Percentiles rank a stretch among this genome's conserved stretches.
Evolutionary conservation across 495 filamentous ascomycete species (phyloP).

Genomic region (Xylaria venustula): DNA sequence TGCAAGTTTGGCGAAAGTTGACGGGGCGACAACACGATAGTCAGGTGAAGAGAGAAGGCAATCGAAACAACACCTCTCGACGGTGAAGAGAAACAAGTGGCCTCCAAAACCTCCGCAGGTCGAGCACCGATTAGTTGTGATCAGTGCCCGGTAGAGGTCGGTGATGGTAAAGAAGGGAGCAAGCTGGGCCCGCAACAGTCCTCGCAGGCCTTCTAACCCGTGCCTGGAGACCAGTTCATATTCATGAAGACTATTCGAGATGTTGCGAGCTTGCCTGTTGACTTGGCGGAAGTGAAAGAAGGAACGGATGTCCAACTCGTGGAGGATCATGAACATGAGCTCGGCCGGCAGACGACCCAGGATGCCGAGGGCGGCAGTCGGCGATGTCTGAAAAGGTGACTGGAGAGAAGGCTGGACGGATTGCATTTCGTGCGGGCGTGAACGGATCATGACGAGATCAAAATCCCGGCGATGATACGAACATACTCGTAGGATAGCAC

Average conservation of each 20-base stretch:
- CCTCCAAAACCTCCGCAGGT: conserved; percentile 10
- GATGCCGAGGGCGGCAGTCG: conserved; percentile 10
- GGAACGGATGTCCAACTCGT: conserved; percentile 9
- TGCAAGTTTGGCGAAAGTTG: conserved; percentile 4
- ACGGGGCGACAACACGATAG: conserved; percentile 5
- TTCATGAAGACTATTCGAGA: conserved; percentile 2
- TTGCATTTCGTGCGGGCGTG: conserved; percentile 9
- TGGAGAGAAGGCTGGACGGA: conserved; percentile 10
- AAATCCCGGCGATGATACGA: conserved; percentile 13
- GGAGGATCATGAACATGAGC: conserved; percentile 5
- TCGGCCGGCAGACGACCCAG: conserved; percentile 9
- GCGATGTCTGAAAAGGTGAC: conserved; percentile 10
- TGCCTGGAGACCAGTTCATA: conserved; percentile 2
- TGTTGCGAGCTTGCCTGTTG: conserved; percentile 1
- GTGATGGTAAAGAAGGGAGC: conserved; percentile 5
- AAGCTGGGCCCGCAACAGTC: conserved; percentile 5
- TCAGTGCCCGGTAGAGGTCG: conserved; percentile 8
- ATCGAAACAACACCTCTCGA: conserved; percentile 9
- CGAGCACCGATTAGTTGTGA: conserved; percentile 2
- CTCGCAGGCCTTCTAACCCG: conserved; percentile 11
- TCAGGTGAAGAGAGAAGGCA: neutral
- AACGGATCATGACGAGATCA: conserved; percentile 5
- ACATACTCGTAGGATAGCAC: conserved; percentile 6
- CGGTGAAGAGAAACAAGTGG: conserved; percentile 8
- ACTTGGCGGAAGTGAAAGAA: conserved; percentile 7